These are phyloP conservation scores for Poronia punctata DNA, from an alignment of 495 filamentous ascomycete genomes.

Conservation along the genomic window DNA sequence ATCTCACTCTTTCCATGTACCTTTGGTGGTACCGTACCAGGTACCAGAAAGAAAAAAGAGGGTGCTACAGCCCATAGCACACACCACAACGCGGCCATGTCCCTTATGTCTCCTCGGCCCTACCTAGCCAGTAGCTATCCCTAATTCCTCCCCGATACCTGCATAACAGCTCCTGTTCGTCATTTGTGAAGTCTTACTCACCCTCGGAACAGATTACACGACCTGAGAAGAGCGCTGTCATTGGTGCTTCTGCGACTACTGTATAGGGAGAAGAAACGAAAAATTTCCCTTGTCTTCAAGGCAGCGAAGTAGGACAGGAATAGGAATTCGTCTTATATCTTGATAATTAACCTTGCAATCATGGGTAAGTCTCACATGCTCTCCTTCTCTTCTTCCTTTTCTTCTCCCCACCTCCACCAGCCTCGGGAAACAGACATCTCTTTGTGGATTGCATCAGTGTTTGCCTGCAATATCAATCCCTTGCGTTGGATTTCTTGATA, in stretches of 20 bases:
- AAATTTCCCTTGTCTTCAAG: constrained; percentile 3
- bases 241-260: constrained; percentile 10
- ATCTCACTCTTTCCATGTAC: constrained; percentile 5
- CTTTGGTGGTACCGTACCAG: constrained; percentile 1
- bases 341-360: constrained; percentile 4
- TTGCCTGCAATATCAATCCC: no score
- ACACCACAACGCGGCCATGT: background rate
- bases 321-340: constrained; percentile 4
- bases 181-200: constrained; percentile 14
- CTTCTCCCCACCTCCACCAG: background rate
- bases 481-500: no score
- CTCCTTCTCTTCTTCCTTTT: constrained; percentile 3
- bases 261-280: constrained; percentile 14
- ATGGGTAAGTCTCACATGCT: constrained; percentile 13
- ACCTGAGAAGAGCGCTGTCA: constrained; percentile 10
- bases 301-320: constrained; percentile 13
- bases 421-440: no score
- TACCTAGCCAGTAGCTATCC: background rate
- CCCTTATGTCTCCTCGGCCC: background rate
- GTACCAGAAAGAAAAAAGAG: constrained; percentile 1
- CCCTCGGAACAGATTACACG: constrained; percentile 14
- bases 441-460: constrained; percentile 2
- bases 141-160: constrained; percentile 4
- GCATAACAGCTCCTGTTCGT: constrained; percentile 11
- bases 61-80: constrained; percentile 1